Base-by-base conservation (phyloP, 768 basidiomycete genomes). In the Trametes villosa region DNA sequence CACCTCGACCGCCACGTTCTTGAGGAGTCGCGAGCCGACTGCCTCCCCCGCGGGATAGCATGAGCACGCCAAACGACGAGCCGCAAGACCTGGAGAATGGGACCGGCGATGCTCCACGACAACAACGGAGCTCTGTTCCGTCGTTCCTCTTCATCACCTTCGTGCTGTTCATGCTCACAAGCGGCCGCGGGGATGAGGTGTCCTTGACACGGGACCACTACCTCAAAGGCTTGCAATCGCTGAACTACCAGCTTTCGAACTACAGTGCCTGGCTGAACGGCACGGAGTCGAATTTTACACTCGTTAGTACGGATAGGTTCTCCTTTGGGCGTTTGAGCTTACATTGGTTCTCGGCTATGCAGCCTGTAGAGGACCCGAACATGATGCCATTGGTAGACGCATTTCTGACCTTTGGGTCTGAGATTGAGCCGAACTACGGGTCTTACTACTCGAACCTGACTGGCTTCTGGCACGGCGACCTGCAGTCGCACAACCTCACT, bases 151-250 rank as follows among this genome's bases (percentile, higher is more conserved):
- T 94, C 76, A 78, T 92, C 55, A 82, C 80, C 65, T 83, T 93
- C 59, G 79, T 92, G 69, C 77, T 93, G 27, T 92, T 89, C 74
- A 81, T 93, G 83, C 83, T 93, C 72, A 89, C 87, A 47, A 91
- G 86, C 66, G 86, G 88, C 60, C 86, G 81, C 60, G 81, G 83
- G 8, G 89, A 91, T 66, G 88, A 89, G 68, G 83, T 83, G 59
- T 74, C 86, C 5, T 81, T 83, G 17, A 50, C 53, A 9, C 78
- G 85, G 59, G 84, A 82, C 65, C 85, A 86, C 57, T 89, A 88
- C 70, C 79, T 88, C 68, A 83, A 91, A 62, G 77, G 84, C n/a
- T 68, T 93, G 5, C 75, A 79, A 30, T 78, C 79, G 8, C 71
- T 92, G 60, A 78, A 79, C 31, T 77, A 83, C 67, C 85, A 90